Base-by-base conservation (phyloP, 1,139 yeast species). In the Diutina ranongensis region DNA sequence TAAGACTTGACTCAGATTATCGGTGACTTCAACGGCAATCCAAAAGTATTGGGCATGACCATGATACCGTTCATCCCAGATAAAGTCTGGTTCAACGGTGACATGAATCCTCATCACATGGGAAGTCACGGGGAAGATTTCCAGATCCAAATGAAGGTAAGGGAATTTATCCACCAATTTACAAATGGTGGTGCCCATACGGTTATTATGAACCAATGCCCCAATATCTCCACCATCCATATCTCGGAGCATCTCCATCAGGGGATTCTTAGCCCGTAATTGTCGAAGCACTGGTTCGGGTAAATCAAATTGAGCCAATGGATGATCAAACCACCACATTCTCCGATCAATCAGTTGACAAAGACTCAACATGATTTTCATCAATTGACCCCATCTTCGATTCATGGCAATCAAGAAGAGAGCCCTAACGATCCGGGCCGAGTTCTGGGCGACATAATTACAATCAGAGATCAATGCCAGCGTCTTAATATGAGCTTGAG, bases 401-500 rank as follows among this genome's bases (percentile, higher is more conserved):
- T 86, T 84, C 44, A 89, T 68, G 35, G 95, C 94, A 51, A 94
- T 78, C 49, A 89, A 65, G 55, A 94, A 88, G 45, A 94, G 67
- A 0, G 98, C 97, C 22, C 98, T 74, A 54, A 95, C 78, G 33
- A 94, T 92, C 67, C 99, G 79, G 0, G 92, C 88, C 2, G 97
- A 76, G 55, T 94, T 94, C 57, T 94, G 98, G 1, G 97, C 97
- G 49, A 94, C 95, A 59, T 92, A 94, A 50, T 86, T 84, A 38
- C 88, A 73, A 61, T 94, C 98, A 0, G 97, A 86, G 1, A 78
- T 69, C 50, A 94, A 67, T 0, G 97, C 84, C 1, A 97, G 80
- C 50, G 88, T 95, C 52, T 73, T 75, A 35, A 89, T 76, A 10
- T 61, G 55, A 0, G 88, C 79, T 49, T 80, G 80, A 0, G 97